Conservation (phyloP, 192 early-diverging fungal genomes). For the Coemansia biformis region DNA sequence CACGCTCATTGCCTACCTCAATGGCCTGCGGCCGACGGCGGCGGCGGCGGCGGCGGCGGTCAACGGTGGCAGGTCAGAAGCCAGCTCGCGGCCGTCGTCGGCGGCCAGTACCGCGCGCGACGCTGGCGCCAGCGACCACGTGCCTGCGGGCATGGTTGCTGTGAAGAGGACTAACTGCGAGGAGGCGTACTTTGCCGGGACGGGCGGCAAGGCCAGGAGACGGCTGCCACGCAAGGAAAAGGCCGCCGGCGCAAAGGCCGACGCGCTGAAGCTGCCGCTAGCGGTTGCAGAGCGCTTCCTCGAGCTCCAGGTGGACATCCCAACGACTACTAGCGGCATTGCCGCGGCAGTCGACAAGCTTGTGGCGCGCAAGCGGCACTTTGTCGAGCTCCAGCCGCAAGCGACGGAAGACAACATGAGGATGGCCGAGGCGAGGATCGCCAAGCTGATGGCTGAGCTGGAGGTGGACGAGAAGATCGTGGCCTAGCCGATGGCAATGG, state of each 20-base stretch:
- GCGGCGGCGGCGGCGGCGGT: too few species aligned
- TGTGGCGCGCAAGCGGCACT: constrained; percentile 64
- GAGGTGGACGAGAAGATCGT: constrained; percentile 49
- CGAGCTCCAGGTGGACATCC: constrained; percentile 74
- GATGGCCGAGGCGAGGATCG: constrained; percentile 81
- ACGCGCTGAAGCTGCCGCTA: constrained; percentile 65
- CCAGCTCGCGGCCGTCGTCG: constrained; percentile 32
- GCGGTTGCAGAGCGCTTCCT: constrained; percentile 74
- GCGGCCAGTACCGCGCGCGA: constrained; percentile 51
- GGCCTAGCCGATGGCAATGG: too few species aligned
- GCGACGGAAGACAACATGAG: constrained; percentile 82
- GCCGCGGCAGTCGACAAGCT: constrained; percentile 67
- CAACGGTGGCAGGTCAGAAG: constrained; percentile 25
- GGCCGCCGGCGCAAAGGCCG: constrained; percentile 40
- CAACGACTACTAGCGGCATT: constrained; percentile 64
- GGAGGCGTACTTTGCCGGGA: constrained; percentile 71
- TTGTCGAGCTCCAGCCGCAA: constrained; percentile 68
- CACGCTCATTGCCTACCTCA: constrained; percentile 71
- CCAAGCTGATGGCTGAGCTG: constrained; percentile 58
- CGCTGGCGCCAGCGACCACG: constrained; percentile 50
- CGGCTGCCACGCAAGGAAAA: constrained; percentile 61
- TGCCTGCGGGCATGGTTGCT: constrained; percentile 75
- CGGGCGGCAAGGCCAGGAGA: constrained; percentile 53
- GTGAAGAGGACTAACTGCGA: constrained; percentile 69
- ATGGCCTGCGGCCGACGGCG: constrained; percentile 30